Conservation (phyloP, 1,284 basidiomycete genomes). For the Megacollybia platyphylla region DNA sequence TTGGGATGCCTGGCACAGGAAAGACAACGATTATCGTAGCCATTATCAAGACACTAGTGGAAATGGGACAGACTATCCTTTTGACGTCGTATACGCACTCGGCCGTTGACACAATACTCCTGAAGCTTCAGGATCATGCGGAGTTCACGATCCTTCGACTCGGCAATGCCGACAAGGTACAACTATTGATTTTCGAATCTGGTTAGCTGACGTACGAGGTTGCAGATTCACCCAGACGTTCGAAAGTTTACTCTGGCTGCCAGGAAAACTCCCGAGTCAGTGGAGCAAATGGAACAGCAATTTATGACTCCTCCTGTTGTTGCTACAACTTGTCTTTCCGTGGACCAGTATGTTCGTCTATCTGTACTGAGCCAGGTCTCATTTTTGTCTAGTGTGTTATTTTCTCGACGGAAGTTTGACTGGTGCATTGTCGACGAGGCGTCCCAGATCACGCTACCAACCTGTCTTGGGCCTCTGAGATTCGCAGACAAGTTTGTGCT, state of each 20-base stretch:
- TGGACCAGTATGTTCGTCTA: constrained; percentile 68
- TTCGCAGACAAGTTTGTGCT: constrained; percentile 88
- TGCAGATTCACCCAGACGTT: constrained; percentile 69
- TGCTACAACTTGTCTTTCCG: constrained; percentile 87
- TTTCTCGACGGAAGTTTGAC: constrained; percentile 79
- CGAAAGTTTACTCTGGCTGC: constrained; percentile 58
- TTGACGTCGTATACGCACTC: constrained; percentile 94
- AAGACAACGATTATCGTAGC: constrained; percentile 94
- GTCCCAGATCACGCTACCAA: constrained; percentile 94
- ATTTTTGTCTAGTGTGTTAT: constrained; percentile 51
- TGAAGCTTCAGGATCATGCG: constrained; percentile 57
- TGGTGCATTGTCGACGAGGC: constrained; percentile 99
- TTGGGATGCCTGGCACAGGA: constrained; percentile 98
- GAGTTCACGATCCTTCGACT: constrained; percentile 73
- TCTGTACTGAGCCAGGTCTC: background rate
- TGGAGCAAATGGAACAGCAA: constrained; percentile 70
- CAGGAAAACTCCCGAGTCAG: constrained; percentile 39
- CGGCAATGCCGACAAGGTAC: constrained; percentile 86
- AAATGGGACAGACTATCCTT: constrained; percentile 76
- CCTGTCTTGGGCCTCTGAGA: constrained; percentile 86
- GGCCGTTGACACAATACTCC: constrained; percentile 90
- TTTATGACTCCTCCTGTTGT: constrained; percentile 86
- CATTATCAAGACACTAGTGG: constrained; percentile 72
- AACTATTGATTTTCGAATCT: constrained; percentile 10
- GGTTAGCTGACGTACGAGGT: background rate